Base-by-base conservation (phyloP, 768 basidiomycete genomes). In the Pisolithus albus region DNA sequence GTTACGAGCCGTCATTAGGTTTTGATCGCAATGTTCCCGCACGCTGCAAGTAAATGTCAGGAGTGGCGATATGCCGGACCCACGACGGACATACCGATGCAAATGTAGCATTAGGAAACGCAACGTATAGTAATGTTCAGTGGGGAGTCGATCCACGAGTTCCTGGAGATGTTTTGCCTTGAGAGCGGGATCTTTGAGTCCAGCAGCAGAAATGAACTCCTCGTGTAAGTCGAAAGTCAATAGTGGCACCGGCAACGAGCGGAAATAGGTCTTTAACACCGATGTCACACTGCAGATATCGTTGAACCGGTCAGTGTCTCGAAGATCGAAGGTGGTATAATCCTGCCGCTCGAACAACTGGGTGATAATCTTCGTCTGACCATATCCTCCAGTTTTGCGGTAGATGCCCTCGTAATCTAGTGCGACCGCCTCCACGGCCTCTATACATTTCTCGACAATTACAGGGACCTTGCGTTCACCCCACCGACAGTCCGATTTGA, bases 371-470 rank as follows among this genome's bases (percentile, higher is more conserved):
- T 95, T 95, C 34, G 91, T 88, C 61, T 94, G 94, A 2, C 88
- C 80, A 26, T 88, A 84, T 3, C 96, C 96, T 28, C 96, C 96
- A 0, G 86, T 92, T 73, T 99, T 99, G 56, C 96, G 91, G 68
- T 99, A 99, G 56, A 99, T 92, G 10, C 96, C 96, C 67, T 99
- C 96, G 62, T 93, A 93, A 53, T 96, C 92, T 71, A 97, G 78
- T 5, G 89, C 94, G 90, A 47, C 74, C 5, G 76, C 71, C 59
- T 98, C 96, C 18, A 99, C 95, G 3, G 96, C 93, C 24, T 83
- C 82, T 57, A 99, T 94, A 61, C 96, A 98, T 66, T 97, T 97
- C 61, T 91, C 88, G 16, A 99, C 94, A 50, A 98, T 84, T 30
- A 91, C 70, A 13, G 96, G 96, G 1, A 96, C 78, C 51, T 74